These are phyloP conservation scores for Celoporthe dispersa DNA, from an alignment of 2,329 filamentous ascomycete species.

Conservation along the genomic window DNA sequence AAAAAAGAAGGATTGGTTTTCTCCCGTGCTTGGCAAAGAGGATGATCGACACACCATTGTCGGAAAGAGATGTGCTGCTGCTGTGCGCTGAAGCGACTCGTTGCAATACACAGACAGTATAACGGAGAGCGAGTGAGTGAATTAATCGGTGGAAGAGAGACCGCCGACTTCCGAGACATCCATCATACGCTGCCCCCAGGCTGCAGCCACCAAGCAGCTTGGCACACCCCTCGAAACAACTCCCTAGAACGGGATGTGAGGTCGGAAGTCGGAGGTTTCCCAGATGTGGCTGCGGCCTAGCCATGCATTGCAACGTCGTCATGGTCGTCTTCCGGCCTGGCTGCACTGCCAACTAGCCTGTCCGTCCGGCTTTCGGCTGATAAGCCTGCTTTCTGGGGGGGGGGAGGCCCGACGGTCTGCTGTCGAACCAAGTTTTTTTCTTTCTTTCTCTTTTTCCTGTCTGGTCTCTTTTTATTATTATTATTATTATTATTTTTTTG, in stretches of 20 bases:
- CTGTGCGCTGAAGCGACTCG: neutral
- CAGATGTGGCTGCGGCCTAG: neutral
- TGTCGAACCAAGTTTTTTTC: neutral
- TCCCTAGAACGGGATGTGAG: neutral
- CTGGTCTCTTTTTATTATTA: too few relatives aligned
- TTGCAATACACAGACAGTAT: too few relatives aligned
- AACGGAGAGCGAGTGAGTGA: too few relatives aligned
- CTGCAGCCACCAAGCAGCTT: neutral
- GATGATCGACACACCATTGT: neutral
- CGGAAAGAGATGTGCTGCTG: neutral
- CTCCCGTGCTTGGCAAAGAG: neutral
- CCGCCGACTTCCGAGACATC: too few relatives aligned
- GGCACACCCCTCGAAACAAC: neutral
- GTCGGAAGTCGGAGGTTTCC: neutral
- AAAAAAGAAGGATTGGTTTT: neutral
- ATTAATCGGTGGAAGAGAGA: too few relatives aligned
- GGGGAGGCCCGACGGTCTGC: too few relatives aligned
- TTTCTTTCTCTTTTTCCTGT: accelerated
- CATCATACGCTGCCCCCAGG: too few relatives aligned
- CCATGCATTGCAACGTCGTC: slow-evolving; percentile 2
- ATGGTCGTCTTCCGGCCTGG: neutral
- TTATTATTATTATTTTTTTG: too few relatives aligned
- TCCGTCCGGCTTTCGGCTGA: neutral
- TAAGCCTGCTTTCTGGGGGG: neutral
- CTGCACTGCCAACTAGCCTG: neutral